phyloP scores from a whole-genome alignment of 1,284 basidiomycete genomes.

The Melampsora medusae region DNA sequence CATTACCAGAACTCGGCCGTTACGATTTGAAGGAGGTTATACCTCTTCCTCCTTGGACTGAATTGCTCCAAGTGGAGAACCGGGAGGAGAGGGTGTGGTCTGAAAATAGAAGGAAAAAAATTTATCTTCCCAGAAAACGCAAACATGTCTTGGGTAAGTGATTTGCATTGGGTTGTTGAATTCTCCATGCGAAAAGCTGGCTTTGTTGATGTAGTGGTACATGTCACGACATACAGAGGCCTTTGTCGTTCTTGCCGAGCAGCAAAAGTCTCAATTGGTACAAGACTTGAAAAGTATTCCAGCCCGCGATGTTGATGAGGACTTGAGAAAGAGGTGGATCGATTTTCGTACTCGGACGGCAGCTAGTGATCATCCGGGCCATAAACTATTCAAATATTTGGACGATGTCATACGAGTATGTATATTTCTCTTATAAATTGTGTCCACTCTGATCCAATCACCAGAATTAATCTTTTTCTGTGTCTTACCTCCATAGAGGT shows the following conservation, averaged over 20 bases:
- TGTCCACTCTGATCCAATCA: neutral
- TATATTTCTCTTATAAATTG: neutral
- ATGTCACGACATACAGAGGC: slow-evolving; percentile 14
- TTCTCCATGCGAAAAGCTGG: neutral
- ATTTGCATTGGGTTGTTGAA: neutral
- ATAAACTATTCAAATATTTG: neutral
- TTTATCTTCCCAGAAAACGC: slow-evolving; percentile 9
- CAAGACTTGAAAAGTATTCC: neutral
- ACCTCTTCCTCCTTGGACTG: slow-evolving; percentile 28
- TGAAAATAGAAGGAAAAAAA: neutral
- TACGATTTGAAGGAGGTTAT: neutral
- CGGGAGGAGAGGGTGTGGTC: neutral
- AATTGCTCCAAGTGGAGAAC: neutral
- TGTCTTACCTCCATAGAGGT: neutral
- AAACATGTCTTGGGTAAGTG: slow-evolving; percentile 27
- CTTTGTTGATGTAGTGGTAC: neutral
- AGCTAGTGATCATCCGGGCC: neutral
- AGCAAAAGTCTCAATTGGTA: neutral
- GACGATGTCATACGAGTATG: neutral
- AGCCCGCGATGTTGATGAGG: neutral
- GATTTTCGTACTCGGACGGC: neutral
- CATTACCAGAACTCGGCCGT: slow-evolving; percentile 4
- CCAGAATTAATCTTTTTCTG: neutral
- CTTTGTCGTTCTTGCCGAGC: neutral
- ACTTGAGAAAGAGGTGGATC: slow-evolving; percentile 19